phyloP scores from a whole-genome alignment of 202 grass and related monocot genomes.

The Saccharum hybrid region DNA sequence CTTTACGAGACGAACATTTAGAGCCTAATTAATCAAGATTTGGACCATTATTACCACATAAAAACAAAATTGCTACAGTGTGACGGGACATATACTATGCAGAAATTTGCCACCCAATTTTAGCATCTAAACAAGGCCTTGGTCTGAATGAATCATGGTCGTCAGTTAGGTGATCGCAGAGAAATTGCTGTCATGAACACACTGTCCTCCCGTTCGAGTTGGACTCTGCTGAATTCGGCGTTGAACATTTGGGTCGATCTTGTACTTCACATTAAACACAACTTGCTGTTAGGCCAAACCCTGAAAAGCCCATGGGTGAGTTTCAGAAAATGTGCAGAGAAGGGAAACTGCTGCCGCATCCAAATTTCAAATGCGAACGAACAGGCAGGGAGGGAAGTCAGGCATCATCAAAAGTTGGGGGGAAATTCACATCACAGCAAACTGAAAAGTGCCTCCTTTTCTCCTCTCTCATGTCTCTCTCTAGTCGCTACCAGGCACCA shows the following conservation, averaged over 20 bases:
- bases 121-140: no score
- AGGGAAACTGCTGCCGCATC: background rate
- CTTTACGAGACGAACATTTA: no score
- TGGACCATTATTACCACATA: no score
- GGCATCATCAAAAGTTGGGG: background rate
- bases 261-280: background rate
- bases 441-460: background rate
- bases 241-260: background rate
- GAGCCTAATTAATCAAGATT: no score
- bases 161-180: slow-evolving; percentile 1
- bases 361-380: slow-evolving; percentile 6
- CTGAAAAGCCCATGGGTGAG: background rate
- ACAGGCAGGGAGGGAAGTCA: background rate
- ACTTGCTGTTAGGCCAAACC: background rate
- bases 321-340: slow-evolving; percentile 1
- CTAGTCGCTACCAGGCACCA: background rate
- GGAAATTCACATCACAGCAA: slow-evolving; percentile 1
- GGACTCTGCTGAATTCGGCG: background rate
- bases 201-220: background rate
- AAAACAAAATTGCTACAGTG: no score
- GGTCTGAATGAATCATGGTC: background rate
- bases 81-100: no score
- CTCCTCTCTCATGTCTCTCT: no score
- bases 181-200: slow-evolving; percentile 5
- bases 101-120: no score